A percentile compares a stretch with the other conserved stretches of the same genome.
phyloP scores from a whole-genome alignment of 2,329 filamentous ascomycete species.

The Gremmenia infestans region DNA sequence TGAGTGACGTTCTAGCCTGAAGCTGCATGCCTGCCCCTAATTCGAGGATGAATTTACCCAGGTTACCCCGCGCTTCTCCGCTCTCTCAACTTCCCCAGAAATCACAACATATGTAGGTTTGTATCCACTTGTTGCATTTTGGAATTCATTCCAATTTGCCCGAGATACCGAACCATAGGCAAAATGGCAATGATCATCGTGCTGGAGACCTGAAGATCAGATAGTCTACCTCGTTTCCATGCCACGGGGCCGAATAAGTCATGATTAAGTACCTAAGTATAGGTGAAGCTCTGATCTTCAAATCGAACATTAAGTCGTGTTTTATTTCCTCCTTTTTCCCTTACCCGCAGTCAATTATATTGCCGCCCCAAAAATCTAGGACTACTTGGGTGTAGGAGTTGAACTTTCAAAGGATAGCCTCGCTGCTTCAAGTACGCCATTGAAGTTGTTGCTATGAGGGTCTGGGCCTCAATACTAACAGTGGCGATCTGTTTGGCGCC shows the following conservation, averaged over 20 bases:
- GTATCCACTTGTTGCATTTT: not conserved
- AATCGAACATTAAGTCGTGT: not conserved
- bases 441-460: not conserved
- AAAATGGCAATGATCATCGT: not conserved
- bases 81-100: not conserved
- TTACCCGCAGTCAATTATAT: no score
- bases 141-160: not conserved
- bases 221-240: not conserved
- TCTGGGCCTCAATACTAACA: not conserved
- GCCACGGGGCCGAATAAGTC: constrained; percentile 1
- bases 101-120: not conserved
- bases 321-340: not conserved
- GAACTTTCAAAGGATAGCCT: not conserved
- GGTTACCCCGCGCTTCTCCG: constrained; percentile 2
- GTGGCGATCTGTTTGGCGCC: not conserved
- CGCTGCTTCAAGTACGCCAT: no score
- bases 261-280: not conserved
- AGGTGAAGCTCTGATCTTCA: not conserved
- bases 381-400: no score
- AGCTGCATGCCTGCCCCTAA: not conserved
- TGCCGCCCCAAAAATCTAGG: no score
- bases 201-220: not conserved
- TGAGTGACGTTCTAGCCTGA: constrained; percentile 1
- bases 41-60: constrained; percentile 4
- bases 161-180: not conserved